Evolutionary conservation across 371 early-diverging fungal species (phyloP).

Genomic region (Parasitella parasitica): DNA sequence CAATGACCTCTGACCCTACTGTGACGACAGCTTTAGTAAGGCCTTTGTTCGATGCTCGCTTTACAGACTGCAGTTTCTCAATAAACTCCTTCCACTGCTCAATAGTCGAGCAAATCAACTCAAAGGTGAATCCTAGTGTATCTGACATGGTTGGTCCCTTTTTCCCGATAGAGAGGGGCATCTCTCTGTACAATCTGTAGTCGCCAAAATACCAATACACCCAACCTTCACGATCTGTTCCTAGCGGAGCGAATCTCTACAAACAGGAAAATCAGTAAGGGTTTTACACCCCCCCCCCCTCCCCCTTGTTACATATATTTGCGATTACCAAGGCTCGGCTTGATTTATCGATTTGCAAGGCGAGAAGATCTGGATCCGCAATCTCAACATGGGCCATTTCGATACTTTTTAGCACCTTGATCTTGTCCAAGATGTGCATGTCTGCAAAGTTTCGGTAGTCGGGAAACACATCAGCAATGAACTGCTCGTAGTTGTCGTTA

Average conservation of each 20-base stretch:
- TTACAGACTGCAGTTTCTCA: background rate
- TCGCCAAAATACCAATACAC: slow-evolving; percentile 27
- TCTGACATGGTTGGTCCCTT: background rate
- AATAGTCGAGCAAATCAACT: slow-evolving; percentile 16
- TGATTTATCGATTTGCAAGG: background rate
- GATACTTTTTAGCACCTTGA: slow-evolving; percentile 12
- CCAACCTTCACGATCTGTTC: slow-evolving; percentile 22
- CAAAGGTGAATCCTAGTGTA: slow-evolving; percentile 13
- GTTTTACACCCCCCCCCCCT: too few relatives aligned
- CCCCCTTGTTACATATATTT: too few relatives aligned
- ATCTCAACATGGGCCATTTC: slow-evolving; percentile 9
- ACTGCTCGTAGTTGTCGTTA: slow-evolving; percentile 2
- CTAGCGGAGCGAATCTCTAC: slow-evolving; percentile 19
- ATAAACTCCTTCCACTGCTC: slow-evolving; percentile 16
- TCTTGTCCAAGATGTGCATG: slow-evolving; percentile 7
- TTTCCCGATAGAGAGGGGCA: slow-evolving; percentile 16
- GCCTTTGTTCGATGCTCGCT: background rate
- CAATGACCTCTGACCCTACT: slow-evolving; percentile 1
- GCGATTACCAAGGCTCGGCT: slow-evolving; percentile 10
- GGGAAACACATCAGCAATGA: slow-evolving; percentile 5
- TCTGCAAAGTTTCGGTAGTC: background rate
- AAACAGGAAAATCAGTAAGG: background rate
- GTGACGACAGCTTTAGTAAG: background rate
- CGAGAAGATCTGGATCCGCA: background rate
- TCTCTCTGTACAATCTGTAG: slow-evolving; percentile 22